phyloP scores from a whole-genome alignment of 768 basidiomycete genomes.

The Boletus coccyginus region DNA sequence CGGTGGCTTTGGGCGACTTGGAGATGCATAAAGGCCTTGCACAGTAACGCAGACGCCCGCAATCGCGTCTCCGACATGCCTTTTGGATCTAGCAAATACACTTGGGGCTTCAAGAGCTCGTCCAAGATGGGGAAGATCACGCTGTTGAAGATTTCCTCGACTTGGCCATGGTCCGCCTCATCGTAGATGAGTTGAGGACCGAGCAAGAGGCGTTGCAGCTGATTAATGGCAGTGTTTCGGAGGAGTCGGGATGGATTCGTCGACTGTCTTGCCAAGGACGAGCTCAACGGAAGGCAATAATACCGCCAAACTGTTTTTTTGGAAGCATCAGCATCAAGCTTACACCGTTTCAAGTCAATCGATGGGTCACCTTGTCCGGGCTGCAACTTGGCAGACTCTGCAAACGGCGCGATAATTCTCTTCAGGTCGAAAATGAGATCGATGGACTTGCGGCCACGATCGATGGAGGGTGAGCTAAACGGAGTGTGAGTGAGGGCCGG shows the following conservation, averaged over 20 bases:
- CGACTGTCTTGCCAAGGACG: constrained; percentile 75
- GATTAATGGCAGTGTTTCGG: constrained; percentile 73
- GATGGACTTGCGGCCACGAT: constrained; percentile 79
- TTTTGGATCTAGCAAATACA: constrained; percentile 71
- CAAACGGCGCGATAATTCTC: constrained; percentile 57
- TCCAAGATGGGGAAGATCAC: constrained; percentile 91
- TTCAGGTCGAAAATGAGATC: constrained; percentile 78
- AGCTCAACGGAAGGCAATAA: constrained; percentile 70
- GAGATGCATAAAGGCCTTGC: constrained; percentile 95
- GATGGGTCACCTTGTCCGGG: constrained; percentile 30
- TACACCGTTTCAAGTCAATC: not conserved
- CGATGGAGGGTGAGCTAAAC: constrained; percentile 67
- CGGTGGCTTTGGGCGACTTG: constrained; percentile 67
- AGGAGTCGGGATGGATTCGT: constrained; percentile 82
- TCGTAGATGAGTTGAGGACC: constrained; percentile 68
- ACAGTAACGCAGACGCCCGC: constrained; percentile 83
- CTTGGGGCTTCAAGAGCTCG: constrained; percentile 83
- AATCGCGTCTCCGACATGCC: constrained; percentile 92
- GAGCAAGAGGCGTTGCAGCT: constrained; percentile 81
- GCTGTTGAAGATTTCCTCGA: constrained; percentile 83
- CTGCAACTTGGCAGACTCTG: constrained; percentile 45
- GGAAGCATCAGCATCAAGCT: constrained; percentile 2
- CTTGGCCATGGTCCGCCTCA: constrained; percentile 55
- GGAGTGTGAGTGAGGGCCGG: not conserved
- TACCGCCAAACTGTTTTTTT: constrained; percentile 66